Conservation (phyloP, 148 eudicot species). For the Arctostaphylos glauca region DNA sequence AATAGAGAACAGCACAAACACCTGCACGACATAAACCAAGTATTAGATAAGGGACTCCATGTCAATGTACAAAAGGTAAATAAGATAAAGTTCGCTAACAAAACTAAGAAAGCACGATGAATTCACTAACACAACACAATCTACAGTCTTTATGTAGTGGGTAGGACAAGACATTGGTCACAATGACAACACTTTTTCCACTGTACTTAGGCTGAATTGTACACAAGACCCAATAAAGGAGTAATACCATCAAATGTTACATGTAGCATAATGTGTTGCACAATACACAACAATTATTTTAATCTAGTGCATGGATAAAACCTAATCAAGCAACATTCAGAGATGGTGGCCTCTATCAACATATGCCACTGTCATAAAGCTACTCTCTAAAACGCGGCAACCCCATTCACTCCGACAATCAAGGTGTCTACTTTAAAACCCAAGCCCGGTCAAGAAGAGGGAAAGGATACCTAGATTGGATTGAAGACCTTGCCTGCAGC, state of each 20-base stretch:
- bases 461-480: no score
- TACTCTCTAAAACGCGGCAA: no score
- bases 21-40: conserved; percentile 43
- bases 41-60: background rate
- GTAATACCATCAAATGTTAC: background rate
- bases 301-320: background rate
- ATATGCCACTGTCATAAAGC: no score
- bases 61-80: background rate
- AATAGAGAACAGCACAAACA: conserved; percentile 73
- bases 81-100: background rate
- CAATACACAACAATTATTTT: background rate
- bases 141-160: background rate
- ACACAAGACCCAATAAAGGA: background rate
- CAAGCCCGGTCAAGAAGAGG: no score
- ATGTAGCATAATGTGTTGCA: no score
- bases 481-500: no score
- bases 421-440: no score
- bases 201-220: background rate
- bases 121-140: background rate
- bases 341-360: no score
- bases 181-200: background rate
- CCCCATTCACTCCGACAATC: no score
- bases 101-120: background rate
- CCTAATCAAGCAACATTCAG: background rate
- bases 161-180: background rate